A percentile compares a stretch with the other conserved stretches of the same genome.
Evolutionary conservation across 768 basidiomycete species (phyloP).

Genomic region (Amanita pallidorosea): DNA sequence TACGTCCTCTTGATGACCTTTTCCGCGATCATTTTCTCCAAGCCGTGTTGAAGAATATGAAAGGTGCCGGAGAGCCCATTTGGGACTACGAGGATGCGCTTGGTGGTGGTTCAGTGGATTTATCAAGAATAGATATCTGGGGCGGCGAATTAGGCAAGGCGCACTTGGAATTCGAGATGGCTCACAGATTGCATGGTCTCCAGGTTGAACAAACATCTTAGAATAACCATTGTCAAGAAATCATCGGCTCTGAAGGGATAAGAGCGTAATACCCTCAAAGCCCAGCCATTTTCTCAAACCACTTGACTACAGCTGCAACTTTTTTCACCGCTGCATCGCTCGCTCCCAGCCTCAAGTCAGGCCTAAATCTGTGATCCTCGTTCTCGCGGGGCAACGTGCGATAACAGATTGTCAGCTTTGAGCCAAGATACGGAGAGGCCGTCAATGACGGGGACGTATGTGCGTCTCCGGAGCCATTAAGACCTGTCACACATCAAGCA

Average conservation of each 20-base stretch:
- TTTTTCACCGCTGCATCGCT: slow-evolving; percentile 61
- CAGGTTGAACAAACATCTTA: too few species aligned
- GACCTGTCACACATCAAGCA: slow-evolving; percentile 25
- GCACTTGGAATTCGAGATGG: slow-evolving; percentile 15
- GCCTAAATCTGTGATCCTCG: slow-evolving; percentile 50
- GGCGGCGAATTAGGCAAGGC: slow-evolving; percentile 13
- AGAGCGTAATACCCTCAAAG: slow-evolving; percentile 14
- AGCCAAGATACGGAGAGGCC: slow-evolving; percentile 59
- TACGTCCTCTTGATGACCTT: not conserved
- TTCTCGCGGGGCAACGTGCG: slow-evolving; percentile 60
- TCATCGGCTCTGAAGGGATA: too few species aligned
- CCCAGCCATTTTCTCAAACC: slow-evolving; percentile 72
- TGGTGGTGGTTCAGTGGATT: not conserved
- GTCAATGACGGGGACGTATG: slow-evolving; percentile 39
- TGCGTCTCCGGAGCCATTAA: slow-evolving; percentile 36
- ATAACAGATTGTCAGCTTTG: slow-evolving; percentile 61
- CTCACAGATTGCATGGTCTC: slow-evolving; percentile 10
- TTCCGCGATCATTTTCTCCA: slow-evolving; percentile 1
- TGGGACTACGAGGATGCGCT: not conserved
- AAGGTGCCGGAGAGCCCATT: not conserved
- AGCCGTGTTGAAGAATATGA: not conserved
- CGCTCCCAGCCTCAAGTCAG: slow-evolving; percentile 60
- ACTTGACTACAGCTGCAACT: slow-evolving; percentile 52
- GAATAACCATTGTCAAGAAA: too few species aligned
- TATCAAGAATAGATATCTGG: slow-evolving; percentile 3